Base-by-base conservation (phyloP, 1,139 yeast genomes). In the Hyphopichia pseudoburtonii region DNA sequence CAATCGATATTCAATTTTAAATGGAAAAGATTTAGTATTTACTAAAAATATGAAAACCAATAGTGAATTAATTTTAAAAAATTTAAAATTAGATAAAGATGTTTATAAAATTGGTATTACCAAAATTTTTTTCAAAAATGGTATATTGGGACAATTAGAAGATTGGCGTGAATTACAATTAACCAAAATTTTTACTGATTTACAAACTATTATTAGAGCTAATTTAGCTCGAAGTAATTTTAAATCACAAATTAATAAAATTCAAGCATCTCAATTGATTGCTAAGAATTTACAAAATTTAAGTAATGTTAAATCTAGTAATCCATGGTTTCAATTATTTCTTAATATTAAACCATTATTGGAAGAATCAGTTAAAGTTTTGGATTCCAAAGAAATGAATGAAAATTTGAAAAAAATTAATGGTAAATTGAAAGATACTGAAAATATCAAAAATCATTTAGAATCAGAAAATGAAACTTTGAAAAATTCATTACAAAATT, bases 41-140 rank as follows among this genome's bases (percentile, higher is more conserved):
- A 60, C 86, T 37, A 72, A 66, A 35, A 73, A 68, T 42, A 57
- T 65, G 47, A 83, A 76, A 54, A 80, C 84, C 30, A 83, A 84
- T 39, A 80, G 90, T 52, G 86, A 82, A 45, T 54, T 82, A 23
- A 76, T 92, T 23, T 63, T 92, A 39, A 76, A 78, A 25, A 72
- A 76, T 22, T 66, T 87, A 19, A 63, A 74, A 11, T 62, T 92
- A 33, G 89, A 85, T 44, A 63, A 77, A 1, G 80, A 80, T 17
- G 67, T 78, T 7, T 92, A 78, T 62, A 86, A 86, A 51, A 78
- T 94, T 34, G 95, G 95, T 45, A 67, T 82, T 17, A 86, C 96
- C 2, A 94, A 94, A 61, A 73, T 94, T 21, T 94, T 94, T 57
- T 89, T 92, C 73, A 82, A 94, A 48, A 94, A 96, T 51, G 98